Conservation (phyloP, 2,329 filamentous ascomycete species). For the Beauveria bassiana region DNA sequence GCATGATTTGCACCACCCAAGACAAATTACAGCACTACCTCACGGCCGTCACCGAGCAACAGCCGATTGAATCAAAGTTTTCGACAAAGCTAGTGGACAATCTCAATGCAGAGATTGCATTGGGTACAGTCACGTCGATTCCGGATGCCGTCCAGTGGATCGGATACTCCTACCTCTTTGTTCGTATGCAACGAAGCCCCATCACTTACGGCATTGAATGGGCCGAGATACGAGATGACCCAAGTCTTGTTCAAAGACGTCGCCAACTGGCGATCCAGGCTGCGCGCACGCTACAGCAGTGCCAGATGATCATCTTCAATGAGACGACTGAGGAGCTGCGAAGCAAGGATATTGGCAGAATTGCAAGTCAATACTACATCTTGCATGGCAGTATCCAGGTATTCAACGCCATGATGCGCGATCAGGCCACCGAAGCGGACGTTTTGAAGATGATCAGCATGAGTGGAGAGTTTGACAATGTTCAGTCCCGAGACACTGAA, state of each 20-base stretch:
- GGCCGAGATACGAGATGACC: conserved; percentile 83
- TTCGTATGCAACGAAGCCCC: conserved; percentile 89
- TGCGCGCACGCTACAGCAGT: conserved; percentile 77
- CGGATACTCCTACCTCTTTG: conserved; percentile 94
- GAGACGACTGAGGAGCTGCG: conserved; percentile 87
- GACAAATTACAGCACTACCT: conserved; percentile 90
- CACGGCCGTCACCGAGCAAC: conserved; percentile 86
- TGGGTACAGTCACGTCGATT: conserved; percentile 93
- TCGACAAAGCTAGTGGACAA: conserved; percentile 93
- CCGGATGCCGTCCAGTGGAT: conserved; percentile 94
- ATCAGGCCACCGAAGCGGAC: conserved; percentile 80
- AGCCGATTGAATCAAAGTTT: conserved; percentile 96
- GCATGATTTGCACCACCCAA: conserved; percentile 96
- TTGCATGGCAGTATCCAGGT: conserved; percentile 88
- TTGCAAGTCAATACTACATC: conserved; percentile 96
- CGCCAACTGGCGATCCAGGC: conserved; percentile 83
- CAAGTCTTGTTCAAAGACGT: conserved; percentile 75
- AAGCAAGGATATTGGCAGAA: conserved; percentile 90
- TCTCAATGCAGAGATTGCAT: conserved; percentile 84
- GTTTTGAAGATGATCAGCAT: conserved; percentile 93
- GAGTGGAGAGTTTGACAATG: conserved; percentile 97
- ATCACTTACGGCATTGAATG: conserved; percentile 93
- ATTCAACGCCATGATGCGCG: conserved; percentile 92
- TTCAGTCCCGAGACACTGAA: conserved; percentile 86
- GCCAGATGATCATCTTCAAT: conserved; percentile 99